Base-by-base conservation (phyloP, 2,329 filamentous ascomycete species). In the Nigrospora osmanthi region DNA sequence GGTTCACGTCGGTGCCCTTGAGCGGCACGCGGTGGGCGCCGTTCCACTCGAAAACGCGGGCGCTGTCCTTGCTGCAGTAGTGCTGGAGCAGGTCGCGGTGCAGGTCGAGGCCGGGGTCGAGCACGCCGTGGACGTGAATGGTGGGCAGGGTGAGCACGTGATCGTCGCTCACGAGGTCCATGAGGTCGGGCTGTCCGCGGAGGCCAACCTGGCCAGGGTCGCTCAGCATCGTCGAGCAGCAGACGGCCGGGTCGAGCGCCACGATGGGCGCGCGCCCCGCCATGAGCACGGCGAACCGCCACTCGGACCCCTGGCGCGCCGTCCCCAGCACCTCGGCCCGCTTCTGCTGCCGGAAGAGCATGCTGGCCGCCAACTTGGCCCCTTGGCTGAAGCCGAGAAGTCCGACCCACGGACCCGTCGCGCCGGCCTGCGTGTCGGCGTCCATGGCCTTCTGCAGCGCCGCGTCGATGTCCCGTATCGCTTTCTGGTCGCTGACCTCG, bases 21-120 rank as follows among this genome's bases (percentile, higher is more conserved):
- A 90, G 73, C 2, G 85, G 83, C 40, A 91, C 69, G 6, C 86
- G 67, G 59, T 91, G 87, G 1, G 71, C 73, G 0, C 84, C 86
- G 46, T 87, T 75, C 87, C 86, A 90, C 60, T 89, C 82, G 1
- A 90, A 60, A 38, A 89, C 49, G 35, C 63, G 71, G 6, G 74
- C 66, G 3, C 66, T 77, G 0, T 69, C 72, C 11, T 67, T 57
- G 41, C 78, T 69, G 57, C 80, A 86, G 58, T 83, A 89, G 42
- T 75, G 62, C 10, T 76, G 60, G 42, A 80, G 56, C 52, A 83
- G 55, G 57, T 71, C 66, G 44, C 72, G 64, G 57, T 87, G 83
- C 38, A 78, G 62, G 47, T 75, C 65, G 19, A 89, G 55, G 0
- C 80, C 80, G 0, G 73, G 68, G 61, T 85, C 81, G 15, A 67